Evolutionary conservation across 23 red algal species (phyloP), one percentile per base, ranked within the genome.

Genomic region (Gracilaria domingensis): DNA sequence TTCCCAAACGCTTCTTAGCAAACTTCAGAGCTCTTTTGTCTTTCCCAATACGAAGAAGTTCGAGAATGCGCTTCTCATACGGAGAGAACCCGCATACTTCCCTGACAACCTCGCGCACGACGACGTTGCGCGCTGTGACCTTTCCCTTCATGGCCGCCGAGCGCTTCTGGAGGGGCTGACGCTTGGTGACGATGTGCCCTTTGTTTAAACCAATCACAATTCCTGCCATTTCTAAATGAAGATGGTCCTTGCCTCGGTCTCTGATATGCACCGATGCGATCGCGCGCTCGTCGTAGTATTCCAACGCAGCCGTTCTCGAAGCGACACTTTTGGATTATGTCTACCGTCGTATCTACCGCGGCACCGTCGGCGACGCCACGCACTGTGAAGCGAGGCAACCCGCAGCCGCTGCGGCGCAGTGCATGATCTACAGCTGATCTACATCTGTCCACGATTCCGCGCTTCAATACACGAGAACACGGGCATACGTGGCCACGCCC

Each of bases 11-110:
- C 91, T 95, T 96, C 72, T 99, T 99, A 20, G 94, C 94, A 84
- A 96, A 99, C 73, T 96, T 99, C 55, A 99, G 87, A n/a, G 97
- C 94, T 37, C 97, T 56, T 82, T 99, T 99, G 61, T 99, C 97
- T 82, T 96, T 96, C 21, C 97, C 97, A 42, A 99, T 95, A 26
- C 97, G 94, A 58, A 99, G 79, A 30, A 99, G 81, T 78, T 99
- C 97, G 48, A 99, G 75, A 30, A 96, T 96, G 37, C 97, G 94
- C 86, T 93, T 93, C 61, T 99, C 97, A 58, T 99, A 99, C 48
- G 97, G 97, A 18, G 97, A 73, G 37, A 99, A 99, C 7, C 97
- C 97, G 85, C 74, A 81, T 1, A 99, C 97, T 77, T 99, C 97
- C 17, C 80, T 66, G 42, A 99, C 93, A 42, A 99, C 83, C 44